Evolutionary conservation across 129 eudicot species (phyloP), one percentile per base, ranked within the genome.

Genomic region (sunflower (Helianthus annuus)): DNA sequence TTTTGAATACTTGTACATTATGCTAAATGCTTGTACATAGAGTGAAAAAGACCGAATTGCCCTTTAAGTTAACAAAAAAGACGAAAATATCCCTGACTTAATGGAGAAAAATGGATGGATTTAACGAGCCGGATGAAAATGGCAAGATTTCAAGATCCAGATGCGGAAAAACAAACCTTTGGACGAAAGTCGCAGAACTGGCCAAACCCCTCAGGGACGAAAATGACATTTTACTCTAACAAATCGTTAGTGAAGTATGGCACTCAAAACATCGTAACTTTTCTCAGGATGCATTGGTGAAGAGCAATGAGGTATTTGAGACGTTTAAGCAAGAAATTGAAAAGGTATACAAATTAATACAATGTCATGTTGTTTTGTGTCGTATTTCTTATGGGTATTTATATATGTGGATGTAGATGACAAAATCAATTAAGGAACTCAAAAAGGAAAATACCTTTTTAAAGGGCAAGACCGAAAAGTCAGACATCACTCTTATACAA

Each of bases 251-350:
- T 64, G 39, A 51, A 44, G 40, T 12, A 34, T 32, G 24, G 52
- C 57, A 38, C 44, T 71, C 73, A 19, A 76, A 24, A 48, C 77
- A 11, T 55, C 51, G 19, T 76, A 0, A 48, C 8, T 15, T 64
- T 52, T 83, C 66, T 73, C 95, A 94, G 99, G 99, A 94, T 70
- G 99, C 99, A 42, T 82, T 94, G 65, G 76, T 86, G 85, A 94
- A 94, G 80, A 94, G 97, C 84, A 94, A 94, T 62, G 96, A 90
- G 86, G 97, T 90, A 51, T 94, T 94, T 78, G 99, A 90, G 79
- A 88, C 99, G 48, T 94, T 88, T 72, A 94, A 94, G 90, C 87
- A 87, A 81, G 99, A 94, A 64, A 90, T 90, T 64, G 97, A 94
- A 70, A 94, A 94, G 99, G 99, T 94, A 80, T 32, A 51, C 63